Base-by-base conservation (phyloP, 2,329 filamentous ascomycete genomes). In the Aspergillus sp. region DNA sequence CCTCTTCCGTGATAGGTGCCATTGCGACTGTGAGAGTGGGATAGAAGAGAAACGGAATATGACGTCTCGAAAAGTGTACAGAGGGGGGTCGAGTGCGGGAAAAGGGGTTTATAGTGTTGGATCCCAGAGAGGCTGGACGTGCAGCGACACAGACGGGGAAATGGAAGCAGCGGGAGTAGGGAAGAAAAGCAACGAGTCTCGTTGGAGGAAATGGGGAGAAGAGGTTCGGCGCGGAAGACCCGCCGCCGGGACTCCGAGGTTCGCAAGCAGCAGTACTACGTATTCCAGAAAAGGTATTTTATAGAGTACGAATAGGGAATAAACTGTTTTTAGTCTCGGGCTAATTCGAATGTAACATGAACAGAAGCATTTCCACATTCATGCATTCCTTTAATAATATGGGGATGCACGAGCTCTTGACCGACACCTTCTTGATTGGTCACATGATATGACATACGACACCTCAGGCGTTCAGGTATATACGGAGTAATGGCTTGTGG, bases 1-100 rank as follows among this genome's bases (percentile, higher is more conserved):
- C 69, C 68, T 89, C 82, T 66, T 93, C 86, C 67, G 86, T 84
- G 72, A 91, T 83, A 67, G 87, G 86, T 71, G 88, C 86, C 90
- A 96, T 96, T 78, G 78, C 72, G 69, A 43, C 44, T 49, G 44
- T 46, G 45, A 44, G 46, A 46, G 47, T 44, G 43, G 19, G 19
- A 19, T 19, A 19, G 19, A 52, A 52, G 45, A 53, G 45, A 57
- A 58, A 39, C 36, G 36, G 12, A 39, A 4, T 39, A 39, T 39
- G 26, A 39, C 56, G 54, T 28, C 26, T 39, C 36, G 26, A 39
- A 26, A 19, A 36, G 26, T n/a, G 6, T 8, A 9, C 26, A 4
- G 12, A 27, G 8, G 19, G 8, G 4, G 9, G 8, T 8, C 19
- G 34, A 19, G 34, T 7, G n/a, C n/a, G 5, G 34, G 19, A 19